These are phyloP conservation scores for Xylaria curta DNA, from an alignment of 495 filamentous ascomycete species.

Conservation along the genomic window DNA sequence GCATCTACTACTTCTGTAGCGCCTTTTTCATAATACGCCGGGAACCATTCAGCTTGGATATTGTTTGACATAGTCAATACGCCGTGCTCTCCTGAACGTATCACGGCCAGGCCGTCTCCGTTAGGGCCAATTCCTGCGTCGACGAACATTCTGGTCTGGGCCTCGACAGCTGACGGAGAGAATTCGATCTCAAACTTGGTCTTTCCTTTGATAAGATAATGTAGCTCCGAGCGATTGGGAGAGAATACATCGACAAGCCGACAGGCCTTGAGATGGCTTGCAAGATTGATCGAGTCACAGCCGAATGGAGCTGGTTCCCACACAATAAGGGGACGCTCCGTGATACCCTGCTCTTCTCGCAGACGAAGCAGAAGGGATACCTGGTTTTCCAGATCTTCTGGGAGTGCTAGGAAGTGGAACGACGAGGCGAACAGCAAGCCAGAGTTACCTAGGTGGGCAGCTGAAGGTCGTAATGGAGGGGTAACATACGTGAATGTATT, in stretches of 20 bases:
- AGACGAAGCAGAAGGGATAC: constrained; percentile 17
- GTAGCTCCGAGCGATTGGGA: constrained; percentile 49
- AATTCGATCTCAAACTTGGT: constrained; percentile 18
- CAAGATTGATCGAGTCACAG: constrained; percentile 36
- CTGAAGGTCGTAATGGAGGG: constrained; percentile 13
- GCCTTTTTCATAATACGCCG: constrained; percentile 37
- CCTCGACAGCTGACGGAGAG: constrained; percentile 34
- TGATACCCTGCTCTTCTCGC: constrained; percentile 27
- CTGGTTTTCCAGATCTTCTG: constrained; percentile 16
- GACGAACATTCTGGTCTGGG: constrained; percentile 33
- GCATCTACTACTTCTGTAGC: constrained; percentile 39
- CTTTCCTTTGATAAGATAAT: constrained; percentile 29
- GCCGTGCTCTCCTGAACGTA: constrained; percentile 46
- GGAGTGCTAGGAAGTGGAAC: constrained; percentile 31
- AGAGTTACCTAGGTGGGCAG: constrained; percentile 21
- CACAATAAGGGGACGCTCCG: constrained; percentile 40
- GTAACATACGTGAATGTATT: constrained; percentile 10
- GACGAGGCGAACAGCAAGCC: background rate
- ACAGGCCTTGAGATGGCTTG: constrained; percentile 34
- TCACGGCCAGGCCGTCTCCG: constrained; percentile 32
- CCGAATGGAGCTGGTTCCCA: constrained; percentile 48
- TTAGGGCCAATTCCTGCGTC: constrained; percentile 34
- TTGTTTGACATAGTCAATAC: constrained; percentile 32
- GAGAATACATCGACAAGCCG: constrained; percentile 44
- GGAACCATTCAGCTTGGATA: constrained; percentile 36